These are phyloP conservation scores for Dioscorea zingiberensis DNA, from an alignment of 106 monocot species.

Conservation along the genomic window DNA sequence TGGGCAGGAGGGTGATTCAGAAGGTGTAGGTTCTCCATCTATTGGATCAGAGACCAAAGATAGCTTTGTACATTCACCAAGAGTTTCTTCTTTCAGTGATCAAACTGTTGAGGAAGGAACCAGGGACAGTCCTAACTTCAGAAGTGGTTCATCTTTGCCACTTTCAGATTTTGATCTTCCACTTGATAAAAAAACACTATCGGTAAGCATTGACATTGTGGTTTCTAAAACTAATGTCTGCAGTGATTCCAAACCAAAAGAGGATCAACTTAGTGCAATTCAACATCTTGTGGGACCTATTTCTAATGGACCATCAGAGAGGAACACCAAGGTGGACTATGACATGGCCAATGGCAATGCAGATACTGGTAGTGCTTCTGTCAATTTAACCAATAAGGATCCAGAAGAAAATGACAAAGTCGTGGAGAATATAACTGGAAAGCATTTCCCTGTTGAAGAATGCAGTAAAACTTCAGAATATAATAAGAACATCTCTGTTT, in stretches of 20 bases:
- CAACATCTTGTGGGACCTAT: background rate
- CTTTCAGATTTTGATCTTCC: background rate
- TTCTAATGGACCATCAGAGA: slow-evolving; percentile 9
- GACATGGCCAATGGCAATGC: slow-evolving; percentile 7
- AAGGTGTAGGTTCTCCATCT: slow-evolving; percentile 11
- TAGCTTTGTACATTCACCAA: slow-evolving; percentile 13
- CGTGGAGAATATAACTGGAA: background rate
- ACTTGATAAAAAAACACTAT: slow-evolving; percentile 1
- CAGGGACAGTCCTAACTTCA: slow-evolving; percentile 1
- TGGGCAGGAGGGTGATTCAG: slow-evolving; percentile 24
- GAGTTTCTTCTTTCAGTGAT: slow-evolving; percentile 16
- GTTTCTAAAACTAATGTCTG: slow-evolving; percentile 4
- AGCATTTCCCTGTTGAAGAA: background rate
- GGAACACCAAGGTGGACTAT: slow-evolving; percentile 10
- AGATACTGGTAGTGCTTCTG: slow-evolving; percentile 4
- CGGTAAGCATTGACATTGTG: slow-evolving; percentile 5
- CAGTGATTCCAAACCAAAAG: slow-evolving; percentile 8
- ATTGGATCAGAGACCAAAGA: slow-evolving; percentile 5
- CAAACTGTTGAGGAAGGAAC: slow-evolving; percentile 5
- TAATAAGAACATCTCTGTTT: background rate
- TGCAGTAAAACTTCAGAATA: background rate
- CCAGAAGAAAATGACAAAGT: slow-evolving; percentile 11
- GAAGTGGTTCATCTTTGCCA: background rate
- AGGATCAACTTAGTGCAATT: slow-evolving; percentile 5
- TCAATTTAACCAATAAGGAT: slow-evolving; percentile 7